phyloP scores from a whole-genome alignment of 176 grass and related monocot genomes.

The Thalia dealbata region DNA sequence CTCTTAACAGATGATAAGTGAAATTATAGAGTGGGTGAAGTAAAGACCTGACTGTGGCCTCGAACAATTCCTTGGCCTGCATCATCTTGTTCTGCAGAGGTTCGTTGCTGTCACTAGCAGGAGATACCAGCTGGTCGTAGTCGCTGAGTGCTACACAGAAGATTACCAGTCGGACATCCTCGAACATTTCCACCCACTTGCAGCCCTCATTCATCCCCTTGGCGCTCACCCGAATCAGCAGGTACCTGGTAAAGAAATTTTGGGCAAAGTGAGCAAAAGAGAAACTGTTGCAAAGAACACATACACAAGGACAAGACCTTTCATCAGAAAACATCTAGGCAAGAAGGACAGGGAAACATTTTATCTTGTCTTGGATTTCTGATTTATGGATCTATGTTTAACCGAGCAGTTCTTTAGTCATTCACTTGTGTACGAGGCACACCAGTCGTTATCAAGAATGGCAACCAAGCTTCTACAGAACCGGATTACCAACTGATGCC shows the following conservation, averaged over 20 bases:
- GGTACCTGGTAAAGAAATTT: slow-evolving; percentile 39
- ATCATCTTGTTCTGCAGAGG: slow-evolving; percentile 75
- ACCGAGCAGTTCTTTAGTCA: no score
- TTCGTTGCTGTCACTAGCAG: slow-evolving; percentile 25
- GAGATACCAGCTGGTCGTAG: slow-evolving; percentile 48
- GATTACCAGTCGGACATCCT: slow-evolving; percentile 80
- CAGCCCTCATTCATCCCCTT: slow-evolving; percentile 88
- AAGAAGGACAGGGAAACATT: not conserved
- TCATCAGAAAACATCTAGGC: not conserved
- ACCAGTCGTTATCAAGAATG: not conserved
- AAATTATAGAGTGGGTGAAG: not conserved
- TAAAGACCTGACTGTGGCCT: slow-evolving; percentile 71
- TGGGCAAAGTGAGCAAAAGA: no score
- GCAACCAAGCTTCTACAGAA: not conserved
- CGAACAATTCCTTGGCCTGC: slow-evolving; percentile 79
- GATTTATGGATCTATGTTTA: no score
- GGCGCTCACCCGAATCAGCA: slow-evolving; percentile 68
- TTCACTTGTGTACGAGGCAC: no score
- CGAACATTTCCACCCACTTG: slow-evolving; percentile 99
- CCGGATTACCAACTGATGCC: not conserved
- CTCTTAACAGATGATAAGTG: not conserved
- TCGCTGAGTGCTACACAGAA: slow-evolving; percentile 78
- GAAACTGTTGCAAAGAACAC: no score
- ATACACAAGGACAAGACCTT: not conserved
- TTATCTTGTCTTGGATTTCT: not conserved